Base-by-base conservation (phyloP, 1,284 basidiomycete species). In the Apiotrichum akiyoshidainum region DNA sequence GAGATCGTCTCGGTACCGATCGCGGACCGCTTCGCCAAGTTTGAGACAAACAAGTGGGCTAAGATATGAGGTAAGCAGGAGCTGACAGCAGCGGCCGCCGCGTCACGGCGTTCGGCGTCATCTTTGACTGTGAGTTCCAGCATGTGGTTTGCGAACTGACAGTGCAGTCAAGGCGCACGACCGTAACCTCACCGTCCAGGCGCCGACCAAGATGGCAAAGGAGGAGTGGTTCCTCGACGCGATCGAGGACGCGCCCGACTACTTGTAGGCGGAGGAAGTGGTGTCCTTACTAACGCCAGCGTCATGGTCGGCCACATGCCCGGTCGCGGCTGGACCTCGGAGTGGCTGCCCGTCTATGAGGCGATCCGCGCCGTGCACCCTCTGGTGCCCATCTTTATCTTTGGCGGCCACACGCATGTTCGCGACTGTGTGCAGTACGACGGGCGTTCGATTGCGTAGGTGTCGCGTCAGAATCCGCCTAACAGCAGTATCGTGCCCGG, bases 31-130 rank as follows among this genome's bases (percentile, higher is more conserved):
- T 90, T 82, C 65, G 78, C 80, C 10, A 92, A 90, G 73, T 92
- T 92, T 77, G 84, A 79, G 61, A 92, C 90, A 1, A 76, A 80
- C 53, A 85, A 85, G 88, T 90, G 65, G 51, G 84, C 66, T 12
- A 5, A 31, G 31, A 14, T 7, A 12, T 7, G 5, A 14, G 34
- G 40, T 3, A n/a, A 16, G 40, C 16, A 13, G 13, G 10, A 14
- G 55, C 40, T 54, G 49, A 54, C 17, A 33, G 10, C 46, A 78
- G 76, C 55, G 89, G 88, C 14, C 82, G 85, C 33, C 82, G 79
- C 47, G 86, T 92, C 42, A 92, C 89, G 0, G 84, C 90, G 1
- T 81, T 92, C 35, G 90, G 91, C 22, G 86, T 92, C n/a, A 74
- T 92, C 6, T 92, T 80, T 61, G 82, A 90, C 46, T 78, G 77